Evolutionary conservation across 1,284 basidiomycete genomes (phyloP).

Genomic region (Sutorius eximius): DNA sequence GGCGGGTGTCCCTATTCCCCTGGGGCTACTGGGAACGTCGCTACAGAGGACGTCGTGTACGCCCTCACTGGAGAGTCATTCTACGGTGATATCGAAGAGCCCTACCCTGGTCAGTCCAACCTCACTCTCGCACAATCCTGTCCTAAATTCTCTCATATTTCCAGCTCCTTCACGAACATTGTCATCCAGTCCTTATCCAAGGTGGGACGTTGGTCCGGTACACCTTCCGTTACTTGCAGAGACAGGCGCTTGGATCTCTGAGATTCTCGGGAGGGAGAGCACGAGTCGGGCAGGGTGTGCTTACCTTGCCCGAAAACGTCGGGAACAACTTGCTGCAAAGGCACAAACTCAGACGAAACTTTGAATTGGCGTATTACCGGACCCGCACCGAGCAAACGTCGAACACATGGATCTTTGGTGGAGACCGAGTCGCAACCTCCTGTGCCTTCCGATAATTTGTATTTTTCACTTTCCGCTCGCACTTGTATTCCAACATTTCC

Average conservation of each 20-base stretch:
- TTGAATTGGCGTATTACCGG: not conserved
- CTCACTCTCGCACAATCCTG: not conserved
- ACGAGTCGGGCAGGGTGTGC: constrained; percentile 82
- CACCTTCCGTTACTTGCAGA: constrained; percentile 69
- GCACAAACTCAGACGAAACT: constrained; percentile 7
- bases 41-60: constrained; percentile 89
- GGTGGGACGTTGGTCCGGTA: constrained; percentile 65
- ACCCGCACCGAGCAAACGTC: not conserved
- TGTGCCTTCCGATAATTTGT: not conserved
- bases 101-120: constrained; percentile 18
- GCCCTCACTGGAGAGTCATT: constrained; percentile 58
- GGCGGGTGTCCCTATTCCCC: constrained; percentile 97
- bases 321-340: constrained; percentile 36
- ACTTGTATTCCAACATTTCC: not conserved
- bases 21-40: constrained; percentile 91
- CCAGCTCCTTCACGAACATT: constrained; percentile 5
- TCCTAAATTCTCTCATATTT: not conserved
- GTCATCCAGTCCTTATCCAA: constrained; percentile 12
- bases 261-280: constrained; percentile 64
- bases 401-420: too few relatives aligned
- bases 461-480: not conserved
- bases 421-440: not conserved
- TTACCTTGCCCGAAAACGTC: constrained; percentile 54
- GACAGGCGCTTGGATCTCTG: constrained; percentile 81
- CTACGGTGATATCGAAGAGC: constrained; percentile 23